Conservation (phyloP, 441 rosid genomes). For the Corymbia calophylla region DNA sequence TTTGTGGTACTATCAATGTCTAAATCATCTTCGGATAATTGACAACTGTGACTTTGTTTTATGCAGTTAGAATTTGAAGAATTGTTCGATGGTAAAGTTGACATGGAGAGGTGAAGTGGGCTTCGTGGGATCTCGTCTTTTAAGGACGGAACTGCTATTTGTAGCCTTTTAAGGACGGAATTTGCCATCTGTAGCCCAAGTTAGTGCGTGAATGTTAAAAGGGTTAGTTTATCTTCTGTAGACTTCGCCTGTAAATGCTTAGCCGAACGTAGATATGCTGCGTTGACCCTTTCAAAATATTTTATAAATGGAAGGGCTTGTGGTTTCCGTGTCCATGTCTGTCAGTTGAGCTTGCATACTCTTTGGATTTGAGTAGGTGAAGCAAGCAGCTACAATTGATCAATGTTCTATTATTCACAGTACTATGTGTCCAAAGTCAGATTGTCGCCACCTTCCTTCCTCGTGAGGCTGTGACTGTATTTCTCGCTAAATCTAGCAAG, state of each 20-base stretch:
- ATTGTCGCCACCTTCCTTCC: neutral
- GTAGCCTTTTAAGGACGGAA: neutral
- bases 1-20: neutral
- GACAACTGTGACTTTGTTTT: neutral
- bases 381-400: neutral
- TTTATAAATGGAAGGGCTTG: slow-evolving; percentile 3
- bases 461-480: neutral
- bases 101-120: slow-evolving; percentile 13
- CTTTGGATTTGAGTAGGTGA: neutral
- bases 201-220: neutral
- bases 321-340: neutral
- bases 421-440: neutral
- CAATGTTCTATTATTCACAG: neutral
- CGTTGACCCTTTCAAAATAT: slow-evolving; percentile 2
- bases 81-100: slow-evolving; percentile 1
- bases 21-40: neutral
- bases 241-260: slow-evolving; percentile 21
- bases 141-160: neutral
- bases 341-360: neutral
- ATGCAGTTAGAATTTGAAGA: slow-evolving; percentile 52
- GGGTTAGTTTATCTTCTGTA: neutral
- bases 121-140: neutral
- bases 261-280: neutral
- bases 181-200: neutral
- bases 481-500: neutral